Percentiles rank a stretch among this genome's conserved stretches.
Conservation (phyloP, 2,329 filamentous ascomycete genomes). For the Monosporascus cannonballus region DNA sequence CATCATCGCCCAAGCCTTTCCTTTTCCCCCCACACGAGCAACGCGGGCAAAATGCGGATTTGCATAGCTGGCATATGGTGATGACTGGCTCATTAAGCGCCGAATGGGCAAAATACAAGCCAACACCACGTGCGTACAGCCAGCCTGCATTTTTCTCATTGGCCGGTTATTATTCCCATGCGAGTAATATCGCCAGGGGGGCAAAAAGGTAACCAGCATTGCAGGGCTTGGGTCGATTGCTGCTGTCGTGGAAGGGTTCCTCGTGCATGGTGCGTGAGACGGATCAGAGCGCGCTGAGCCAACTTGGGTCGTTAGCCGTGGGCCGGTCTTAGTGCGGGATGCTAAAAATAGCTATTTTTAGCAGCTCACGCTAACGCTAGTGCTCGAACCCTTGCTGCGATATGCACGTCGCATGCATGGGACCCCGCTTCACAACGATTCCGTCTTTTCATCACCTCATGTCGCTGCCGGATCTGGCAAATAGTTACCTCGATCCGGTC, state of each 20-base stretch:
- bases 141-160: neutral
- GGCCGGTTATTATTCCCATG: neutral
- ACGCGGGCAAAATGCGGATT: neutral
- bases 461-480: neutral
- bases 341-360: slow-evolving; percentile 30
- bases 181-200: neutral
- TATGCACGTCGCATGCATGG: neutral
- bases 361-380: slow-evolving; percentile 10
- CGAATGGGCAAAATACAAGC: neutral
- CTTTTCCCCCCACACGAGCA: neutral
- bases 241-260: neutral
- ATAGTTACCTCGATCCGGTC: neutral
- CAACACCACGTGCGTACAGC: neutral
- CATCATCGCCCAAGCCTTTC: neutral
- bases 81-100: neutral
- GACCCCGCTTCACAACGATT: neutral
- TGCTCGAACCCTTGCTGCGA: neutral
- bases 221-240: neutral
- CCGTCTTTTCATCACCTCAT: neutral
- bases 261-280: slow-evolving; percentile 1
- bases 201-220: neutral
- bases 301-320: neutral
- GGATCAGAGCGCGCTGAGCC: neutral
- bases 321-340: no score
- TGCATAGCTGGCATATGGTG: neutral